These are phyloP conservation scores for Parsonsia alboflavescens DNA, from an alignment of 257 asterid species.

Conservation along the genomic window DNA sequence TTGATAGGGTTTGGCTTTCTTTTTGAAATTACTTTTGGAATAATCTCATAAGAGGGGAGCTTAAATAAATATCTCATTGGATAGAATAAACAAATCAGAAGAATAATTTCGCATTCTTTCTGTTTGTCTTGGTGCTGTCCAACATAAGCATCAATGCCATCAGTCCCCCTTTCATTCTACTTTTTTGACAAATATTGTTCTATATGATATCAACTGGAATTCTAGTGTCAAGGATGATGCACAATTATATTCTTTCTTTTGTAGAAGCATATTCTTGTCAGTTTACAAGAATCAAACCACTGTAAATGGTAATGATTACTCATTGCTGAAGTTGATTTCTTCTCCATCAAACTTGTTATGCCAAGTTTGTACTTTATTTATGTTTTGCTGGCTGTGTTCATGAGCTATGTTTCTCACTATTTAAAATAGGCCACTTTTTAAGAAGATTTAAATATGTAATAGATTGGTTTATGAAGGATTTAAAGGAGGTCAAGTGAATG, in stretches of 20 bases:
- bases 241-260: neutral
- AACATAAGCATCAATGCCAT: neutral
- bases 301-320: neutral
- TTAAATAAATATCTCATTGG: neutral
- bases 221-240: neutral
- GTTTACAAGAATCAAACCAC: neutral
- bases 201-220: neutral
- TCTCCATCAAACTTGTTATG: neutral
- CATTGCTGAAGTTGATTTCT: neutral
- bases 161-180: neutral
- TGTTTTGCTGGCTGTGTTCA: neutral
- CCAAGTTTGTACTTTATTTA: neutral
- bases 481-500: neutral
- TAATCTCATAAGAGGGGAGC: neutral
- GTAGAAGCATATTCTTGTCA: neutral
- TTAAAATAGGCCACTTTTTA: neutral
- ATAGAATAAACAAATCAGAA: neutral
- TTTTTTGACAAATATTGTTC: neutral
- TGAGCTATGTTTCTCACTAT: neutral
- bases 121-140: neutral
- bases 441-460: neutral
- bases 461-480: neutral
- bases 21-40: neutral
- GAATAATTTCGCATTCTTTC: neutral
- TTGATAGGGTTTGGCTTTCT: constrained; percentile 46